Evolutionary conservation across 2,329 filamentous ascomycete genomes (phyloP).

Genomic region (Neopestalotiopsis sp.): DNA sequence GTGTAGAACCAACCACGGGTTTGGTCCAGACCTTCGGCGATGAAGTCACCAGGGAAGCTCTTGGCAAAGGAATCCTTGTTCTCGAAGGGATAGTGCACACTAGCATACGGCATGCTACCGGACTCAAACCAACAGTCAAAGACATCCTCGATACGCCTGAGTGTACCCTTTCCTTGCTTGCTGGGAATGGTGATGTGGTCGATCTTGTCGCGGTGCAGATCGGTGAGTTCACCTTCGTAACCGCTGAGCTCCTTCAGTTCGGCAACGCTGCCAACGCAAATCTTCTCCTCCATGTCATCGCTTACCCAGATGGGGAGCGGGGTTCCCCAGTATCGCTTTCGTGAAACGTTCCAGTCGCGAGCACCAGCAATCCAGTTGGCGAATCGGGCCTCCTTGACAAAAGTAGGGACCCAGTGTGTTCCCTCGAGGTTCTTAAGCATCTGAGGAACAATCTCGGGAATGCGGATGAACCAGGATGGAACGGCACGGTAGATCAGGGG

Average conservation of each 20-base stretch:
- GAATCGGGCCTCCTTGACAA: constrained; percentile 91
- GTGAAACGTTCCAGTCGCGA: constrained; percentile 92
- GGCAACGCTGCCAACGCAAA: constrained; percentile 84
- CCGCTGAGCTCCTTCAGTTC: constrained; percentile 87
- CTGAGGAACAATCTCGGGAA: constrained; percentile 80
- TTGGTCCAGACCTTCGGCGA: constrained; percentile 91
- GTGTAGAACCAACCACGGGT: constrained; percentile 98
- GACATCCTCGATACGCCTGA: constrained; percentile 83
- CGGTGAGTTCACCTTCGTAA: constrained; percentile 80
- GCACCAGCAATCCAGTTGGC: constrained; percentile 90
- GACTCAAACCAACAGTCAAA: constrained; percentile 99
- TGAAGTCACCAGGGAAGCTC: constrained; percentile 90
- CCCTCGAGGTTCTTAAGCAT: constrained; percentile 91
- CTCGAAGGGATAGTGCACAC: constrained; percentile 90
- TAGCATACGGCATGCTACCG: constrained; percentile 93
- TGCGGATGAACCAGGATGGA: constrained; percentile 93
- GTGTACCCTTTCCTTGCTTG: constrained; percentile 81
- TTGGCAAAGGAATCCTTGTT: constrained; percentile 81
- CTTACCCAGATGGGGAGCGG: constrained; percentile 92
- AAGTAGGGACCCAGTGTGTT: constrained; percentile 89
- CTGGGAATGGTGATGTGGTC: constrained; percentile 95
- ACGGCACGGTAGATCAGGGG: constrained; percentile 92
- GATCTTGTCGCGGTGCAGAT: constrained; percentile 91
- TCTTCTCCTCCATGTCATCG: constrained; percentile 83
- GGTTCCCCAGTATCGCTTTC: constrained; percentile 95